phyloP scores from a whole-genome alignment of 2,329 filamentous ascomycete species.

The Purpureocillium lavendulum region DNA sequence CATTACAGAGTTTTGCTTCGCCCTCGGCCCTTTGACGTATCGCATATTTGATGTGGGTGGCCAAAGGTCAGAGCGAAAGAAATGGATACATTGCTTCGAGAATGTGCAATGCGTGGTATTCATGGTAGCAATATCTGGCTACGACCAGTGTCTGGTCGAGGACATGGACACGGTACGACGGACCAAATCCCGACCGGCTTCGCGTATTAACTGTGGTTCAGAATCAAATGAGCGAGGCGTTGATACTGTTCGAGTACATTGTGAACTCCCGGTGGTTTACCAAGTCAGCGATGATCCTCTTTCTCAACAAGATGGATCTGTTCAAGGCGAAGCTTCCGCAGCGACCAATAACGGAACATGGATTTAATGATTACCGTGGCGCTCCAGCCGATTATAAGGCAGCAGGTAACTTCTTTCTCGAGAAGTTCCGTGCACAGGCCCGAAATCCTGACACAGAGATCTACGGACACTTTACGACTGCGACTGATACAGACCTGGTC shows the following conservation, averaged over 20 bases:
- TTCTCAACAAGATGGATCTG: conserved; percentile 82
- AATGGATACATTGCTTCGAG: conserved; percentile 96
- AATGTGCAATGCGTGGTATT: conserved; percentile 90
- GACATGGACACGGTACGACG: conserved; percentile 82
- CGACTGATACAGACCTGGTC: conserved; percentile 62
- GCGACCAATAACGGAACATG: conserved; percentile 64
- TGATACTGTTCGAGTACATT: conserved; percentile 82
- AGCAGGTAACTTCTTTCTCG: conserved; percentile 72
- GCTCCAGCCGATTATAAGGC: conserved; percentile 64
- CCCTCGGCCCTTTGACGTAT: conserved; percentile 84
- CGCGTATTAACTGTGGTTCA: conserved; percentile 23
- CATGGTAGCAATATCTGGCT: conserved; percentile 89
- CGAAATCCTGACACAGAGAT: conserved; percentile 57
- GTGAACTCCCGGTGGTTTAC: conserved; percentile 83
- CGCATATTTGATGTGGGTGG: conserved; percentile 96
- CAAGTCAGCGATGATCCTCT: conserved; percentile 72
- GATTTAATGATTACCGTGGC: conserved; percentile 72
- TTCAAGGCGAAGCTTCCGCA: conserved; percentile 68
- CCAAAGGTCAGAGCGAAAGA: conserved; percentile 87
- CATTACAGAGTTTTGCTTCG: conserved; percentile 92
- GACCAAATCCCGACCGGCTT: background rate
- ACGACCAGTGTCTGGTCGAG: conserved; percentile 92
- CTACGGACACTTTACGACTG: conserved; percentile 54
- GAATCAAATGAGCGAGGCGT: conserved; percentile 88
- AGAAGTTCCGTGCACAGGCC: conserved; percentile 72